phyloP scores from a whole-genome alignment of 768 basidiomycete species.

The Termitomyces sp. region DNA sequence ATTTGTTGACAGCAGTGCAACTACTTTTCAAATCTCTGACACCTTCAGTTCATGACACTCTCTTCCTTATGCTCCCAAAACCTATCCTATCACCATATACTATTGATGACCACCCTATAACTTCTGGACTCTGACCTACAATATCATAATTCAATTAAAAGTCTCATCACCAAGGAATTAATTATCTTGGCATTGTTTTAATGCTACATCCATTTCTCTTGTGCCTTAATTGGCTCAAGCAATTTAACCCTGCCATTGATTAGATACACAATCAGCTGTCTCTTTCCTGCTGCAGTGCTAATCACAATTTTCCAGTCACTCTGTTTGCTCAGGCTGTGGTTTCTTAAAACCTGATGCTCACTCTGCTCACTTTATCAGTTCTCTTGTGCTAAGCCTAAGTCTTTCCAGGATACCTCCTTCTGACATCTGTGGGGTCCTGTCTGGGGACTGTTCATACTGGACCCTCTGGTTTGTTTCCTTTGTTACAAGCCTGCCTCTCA shows the following conservation, averaged over 20 bases:
- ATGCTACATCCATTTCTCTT: conserved; percentile 24
- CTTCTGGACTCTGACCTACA: conserved; percentile 35
- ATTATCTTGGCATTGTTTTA: conserved; percentile 25
- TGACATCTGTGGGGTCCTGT: too few species aligned
- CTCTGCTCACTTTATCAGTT: too few species aligned
- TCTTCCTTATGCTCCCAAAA: conserved; percentile 24
- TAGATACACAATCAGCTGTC: too few species aligned
- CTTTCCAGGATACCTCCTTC: too few species aligned
- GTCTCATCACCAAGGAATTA: conserved; percentile 23
- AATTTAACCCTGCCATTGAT: background rate
- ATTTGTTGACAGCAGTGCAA: conserved; percentile 31
- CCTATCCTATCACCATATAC: conserved; percentile 18
- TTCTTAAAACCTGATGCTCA: too few species aligned
- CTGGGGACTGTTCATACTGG: too few species aligned
- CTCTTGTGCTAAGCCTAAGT: too few species aligned
- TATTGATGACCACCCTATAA: conserved; percentile 24
- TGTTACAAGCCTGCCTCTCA: too few species aligned
- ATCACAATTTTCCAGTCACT: too few species aligned
- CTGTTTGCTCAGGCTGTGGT: too few species aligned
- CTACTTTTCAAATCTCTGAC: conserved; percentile 30
- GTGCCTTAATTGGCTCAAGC: background rate
- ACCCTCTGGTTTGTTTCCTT: too few species aligned
- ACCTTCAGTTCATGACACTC: conserved; percentile 26
- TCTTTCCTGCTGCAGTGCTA: too few species aligned
- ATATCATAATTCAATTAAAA: conserved; percentile 23